Percentiles rank a stretch among this genome's conserved stretches.
phyloP scores from a whole-genome alignment of 371 early-diverging fungal species.

The Modicella reniformis region DNA sequence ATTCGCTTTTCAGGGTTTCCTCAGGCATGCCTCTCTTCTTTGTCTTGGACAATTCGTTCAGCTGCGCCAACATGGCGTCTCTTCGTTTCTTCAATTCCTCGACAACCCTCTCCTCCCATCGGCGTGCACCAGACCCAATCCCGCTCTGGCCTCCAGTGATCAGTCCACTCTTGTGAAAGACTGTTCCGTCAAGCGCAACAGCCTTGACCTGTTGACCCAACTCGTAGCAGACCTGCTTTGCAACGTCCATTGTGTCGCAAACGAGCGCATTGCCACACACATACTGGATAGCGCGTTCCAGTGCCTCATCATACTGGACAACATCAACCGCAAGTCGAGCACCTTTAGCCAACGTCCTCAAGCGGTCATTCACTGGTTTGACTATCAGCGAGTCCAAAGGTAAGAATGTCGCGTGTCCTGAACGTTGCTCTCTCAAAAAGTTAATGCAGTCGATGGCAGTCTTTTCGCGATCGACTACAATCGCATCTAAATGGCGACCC shows the following conservation, averaged over 20 bases:
- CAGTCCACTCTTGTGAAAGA: slow-evolving; percentile 94
- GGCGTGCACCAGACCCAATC: slow-evolving; percentile 57
- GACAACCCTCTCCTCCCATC: slow-evolving; percentile 91
- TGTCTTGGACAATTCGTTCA: slow-evolving; percentile 77
- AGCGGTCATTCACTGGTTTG: slow-evolving; percentile 82
- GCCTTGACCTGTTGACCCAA: slow-evolving; percentile 86
- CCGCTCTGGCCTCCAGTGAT: slow-evolving; percentile 88
- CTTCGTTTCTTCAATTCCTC: slow-evolving; percentile 76
- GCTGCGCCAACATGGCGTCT: slow-evolving; percentile 74
- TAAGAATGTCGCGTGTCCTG: slow-evolving; percentile 93
- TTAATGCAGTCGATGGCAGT: slow-evolving; percentile 86
- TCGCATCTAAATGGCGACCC: slow-evolving; percentile 82
- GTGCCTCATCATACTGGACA: slow-evolving; percentile 81
- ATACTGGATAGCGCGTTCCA: slow-evolving; percentile 85
- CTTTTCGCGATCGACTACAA: slow-evolving; percentile 80
- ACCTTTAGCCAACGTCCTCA: slow-evolving; percentile 78
- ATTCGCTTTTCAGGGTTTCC: slow-evolving; percentile 66
- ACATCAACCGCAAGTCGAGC: slow-evolving; percentile 90
- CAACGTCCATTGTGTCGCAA: slow-evolving; percentile 87
- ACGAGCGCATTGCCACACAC: slow-evolving; percentile 90
- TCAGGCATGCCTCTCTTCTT: slow-evolving; percentile 77
- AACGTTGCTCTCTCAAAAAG: slow-evolving; percentile 89
- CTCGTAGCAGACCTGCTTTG: slow-evolving; percentile 87
- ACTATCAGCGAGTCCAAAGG: slow-evolving; percentile 86
- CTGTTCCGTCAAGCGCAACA: slow-evolving; percentile 92